Conservation (phyloP, 1,284 basidiomycete genomes). For the Xerocomus minutiporus region DNA sequence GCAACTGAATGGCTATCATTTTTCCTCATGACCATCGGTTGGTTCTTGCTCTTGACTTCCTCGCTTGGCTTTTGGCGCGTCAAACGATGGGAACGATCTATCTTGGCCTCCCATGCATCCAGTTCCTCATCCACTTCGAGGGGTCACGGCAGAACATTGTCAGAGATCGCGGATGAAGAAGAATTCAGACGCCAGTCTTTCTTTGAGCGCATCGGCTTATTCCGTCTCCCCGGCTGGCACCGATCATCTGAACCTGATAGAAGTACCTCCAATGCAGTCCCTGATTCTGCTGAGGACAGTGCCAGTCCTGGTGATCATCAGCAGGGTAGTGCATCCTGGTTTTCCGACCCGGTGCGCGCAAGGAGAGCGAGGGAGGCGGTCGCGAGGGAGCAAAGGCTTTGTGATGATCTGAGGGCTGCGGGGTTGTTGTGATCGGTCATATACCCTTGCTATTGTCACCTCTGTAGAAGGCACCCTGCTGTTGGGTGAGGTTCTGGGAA, state of each 20-base stretch:
- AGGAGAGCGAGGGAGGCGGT: constrained; percentile 45
- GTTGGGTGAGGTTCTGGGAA: not conserved
- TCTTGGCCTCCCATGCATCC: constrained; percentile 48
- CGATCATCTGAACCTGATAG: constrained; percentile 14
- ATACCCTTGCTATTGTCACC: constrained; percentile 2
- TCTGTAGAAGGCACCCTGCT: not conserved
- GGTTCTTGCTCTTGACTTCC: constrained; percentile 88
- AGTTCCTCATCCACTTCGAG: constrained; percentile 20
- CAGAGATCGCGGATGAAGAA: constrained; percentile 23
- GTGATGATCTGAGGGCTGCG: constrained; percentile 58
- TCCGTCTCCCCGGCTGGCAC: constrained; percentile 8
- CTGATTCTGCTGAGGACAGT: constrained; percentile 4
- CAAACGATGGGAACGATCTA: constrained; percentile 79
- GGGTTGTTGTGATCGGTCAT: constrained; percentile 48
- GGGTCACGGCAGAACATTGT: constrained; percentile 22
- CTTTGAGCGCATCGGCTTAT: constrained; percentile 29
- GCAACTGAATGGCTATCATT: constrained; percentile 89
- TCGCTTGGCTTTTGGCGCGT: constrained; percentile 90
- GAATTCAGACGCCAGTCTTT: constrained; percentile 25
- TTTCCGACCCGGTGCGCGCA: constrained; percentile 43
- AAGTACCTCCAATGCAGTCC: constrained; percentile 4
- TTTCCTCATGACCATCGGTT: constrained; percentile 90
- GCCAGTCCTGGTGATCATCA: constrained; percentile 5
- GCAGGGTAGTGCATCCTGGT: constrained; percentile 24
- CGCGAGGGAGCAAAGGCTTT: constrained; percentile 39